Base-by-base conservation (phyloP, 108 stramenopile species). In the Cylindrotheca closterium region DNA sequence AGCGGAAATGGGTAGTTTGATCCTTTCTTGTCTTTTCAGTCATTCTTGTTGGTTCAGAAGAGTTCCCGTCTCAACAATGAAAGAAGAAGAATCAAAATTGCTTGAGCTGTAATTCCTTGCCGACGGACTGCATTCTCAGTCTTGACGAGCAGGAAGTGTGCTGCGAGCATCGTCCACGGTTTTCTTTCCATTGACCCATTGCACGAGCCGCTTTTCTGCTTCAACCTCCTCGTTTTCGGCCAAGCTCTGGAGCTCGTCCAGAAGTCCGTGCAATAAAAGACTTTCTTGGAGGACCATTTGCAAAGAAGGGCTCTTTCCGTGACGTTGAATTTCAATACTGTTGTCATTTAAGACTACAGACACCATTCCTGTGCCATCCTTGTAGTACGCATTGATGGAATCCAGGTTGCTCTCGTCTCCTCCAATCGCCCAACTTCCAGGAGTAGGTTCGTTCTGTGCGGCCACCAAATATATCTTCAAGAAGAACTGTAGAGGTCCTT, bases 211-310 rank as follows among this genome's bases (percentile, higher is more conserved):
- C 58, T 86, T 79, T 21, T 76, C 80, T 27, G 49, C 63, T 15
- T 81, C 82, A 32, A 85, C 68, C 29, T 83, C 84, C 12, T 75
- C 63, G 28, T 56, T 34, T 42, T 58, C 73, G 28, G 86, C 86
- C 53, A 86, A 63, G 4, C 51, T 58, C 8, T 74, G 42, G 30
- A 91, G 58, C 58, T 91, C 83, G 74, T 91, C 90, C 52, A 91
- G 65, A 1, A 91, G 21, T 3, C 71, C 71, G 62, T 91, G 90
- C 30, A 91, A 56, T 59, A 87, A 47, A n/a, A 91, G 72, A 30
- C 80, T 82, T 71, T 91, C 90, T 56, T 91, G 86, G n/a, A 91
- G 71, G 65, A 68, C 47, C 42, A 88, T 88, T 57, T 81, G 74
- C 49, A 91, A 65, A 7, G 81, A 83, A 8, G 90, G 86, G 5